Base-by-base conservation (phyloP, 148 eudicot genomes). In the Heliamphora exappendiculata region DNA sequence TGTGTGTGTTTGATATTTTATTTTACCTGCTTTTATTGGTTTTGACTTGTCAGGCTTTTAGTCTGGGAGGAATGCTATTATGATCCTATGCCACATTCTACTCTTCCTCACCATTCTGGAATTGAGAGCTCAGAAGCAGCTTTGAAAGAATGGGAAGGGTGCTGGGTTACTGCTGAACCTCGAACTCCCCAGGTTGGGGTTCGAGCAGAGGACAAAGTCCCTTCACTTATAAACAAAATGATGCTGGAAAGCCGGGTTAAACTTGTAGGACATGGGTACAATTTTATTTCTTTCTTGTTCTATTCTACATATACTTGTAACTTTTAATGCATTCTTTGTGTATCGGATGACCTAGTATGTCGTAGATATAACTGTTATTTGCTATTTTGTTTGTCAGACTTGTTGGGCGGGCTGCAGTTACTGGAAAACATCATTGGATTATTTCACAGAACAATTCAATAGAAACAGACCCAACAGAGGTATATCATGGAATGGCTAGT, bases 51-150 rank as follows among this genome's bases (percentile, higher is more conserved):
- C 89, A 95, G 99, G 89, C 87, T 95, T 78, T 78, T 95, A 71
- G 91, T 95, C 73, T 95, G 99, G 98, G 99, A 95, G 84, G 99
- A 93, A 70, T 91, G 88, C 78, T 89, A 91, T 80, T 84, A 88
- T 74, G 89, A 82, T 75, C 72, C 88, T n/a, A 60, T 84, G 63
- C 63, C 83, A 28, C 81, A 76, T 81, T 57, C 89, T 37, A 53
- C 58, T 78, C 72, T 78, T 50, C 78, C 82, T 10, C 55, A 33
- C 60, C 75, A 47, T 54, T 59, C 85, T 76, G 79, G 77, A 17
- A 75, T 75, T 70, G 86, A 70, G 57, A 85, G 82, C 79, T 83
- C 84, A 73, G 82, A 76, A 54, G 11, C 67, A 20, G 64, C 72
- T 49, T 70, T 71, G 60, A 78, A 82, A 55, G 83, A 76, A 28